Evolutionary conservation across 192 early-diverging fungal species (phyloP), one percentile per base, ranked within the genome.

Genomic region (Rhizoclosmatium sp.): DNA sequence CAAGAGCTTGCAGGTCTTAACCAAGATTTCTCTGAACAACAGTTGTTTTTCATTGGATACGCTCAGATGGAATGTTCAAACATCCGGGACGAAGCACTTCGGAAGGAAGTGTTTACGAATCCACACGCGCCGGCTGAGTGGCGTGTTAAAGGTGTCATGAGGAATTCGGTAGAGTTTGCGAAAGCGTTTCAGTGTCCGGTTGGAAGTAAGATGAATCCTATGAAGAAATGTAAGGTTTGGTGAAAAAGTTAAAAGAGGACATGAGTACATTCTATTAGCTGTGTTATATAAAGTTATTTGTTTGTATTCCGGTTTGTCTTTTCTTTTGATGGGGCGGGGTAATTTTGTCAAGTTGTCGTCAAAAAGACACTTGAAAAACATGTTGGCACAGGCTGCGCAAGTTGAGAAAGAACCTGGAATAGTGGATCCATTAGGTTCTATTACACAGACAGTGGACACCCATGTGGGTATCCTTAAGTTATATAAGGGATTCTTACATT

Each of bases 81-180:
- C 58, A 47, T 48, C 4, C 40, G 47, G 4, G 79, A 81, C 4
- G 76, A 76, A 47, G 44, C 46, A 7, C 68, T 75, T 2, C 59
- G 84, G 0, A 69, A 48, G 3, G 79, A 87, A 86, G 56, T 93
- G 5, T 65, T 86, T 14, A 92, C 89, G 44, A 91, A 94, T 79
- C 86, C 85, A 9, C 94, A 95, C 72, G 86, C 92, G 0, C 92
- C 92, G 14, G 73, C 84, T 19, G 71, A 80, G 49, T 91, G 87
- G 87, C 86, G 93, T 48, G 92, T 94, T n/a, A 92, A 88, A 59
- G 94, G 93, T 10, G 91, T 87, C 7, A 80, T 93, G 2, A 79
- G 83, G 42, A 94, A 96, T 80, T 90, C 89, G 0, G 49, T 81
- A 12, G 80, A 89, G 16, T 96, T 96, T 87, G 80, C 89, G 21